phyloP scores from a whole-genome alignment of 1,139 yeast genomes.

The Hanseniaspora uvarum region DNA sequence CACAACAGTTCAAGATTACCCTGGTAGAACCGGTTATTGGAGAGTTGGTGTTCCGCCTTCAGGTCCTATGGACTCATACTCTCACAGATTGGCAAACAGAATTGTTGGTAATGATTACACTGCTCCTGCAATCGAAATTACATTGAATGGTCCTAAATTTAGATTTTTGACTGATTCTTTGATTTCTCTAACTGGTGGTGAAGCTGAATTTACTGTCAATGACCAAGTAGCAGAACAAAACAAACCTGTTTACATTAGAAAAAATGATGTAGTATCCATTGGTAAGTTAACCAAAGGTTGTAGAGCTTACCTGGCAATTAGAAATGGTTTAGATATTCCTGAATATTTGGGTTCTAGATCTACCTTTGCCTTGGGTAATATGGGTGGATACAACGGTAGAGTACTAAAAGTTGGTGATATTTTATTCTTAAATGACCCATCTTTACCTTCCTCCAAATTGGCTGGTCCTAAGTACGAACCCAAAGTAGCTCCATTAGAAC shows the following conservation, averaged over 20 bases:
- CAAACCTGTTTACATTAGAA: constrained; percentile 56
- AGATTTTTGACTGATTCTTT: constrained; percentile 71
- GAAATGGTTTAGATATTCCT: constrained; percentile 90
- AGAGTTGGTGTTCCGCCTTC: constrained; percentile 94
- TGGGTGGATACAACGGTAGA: constrained; percentile 93
- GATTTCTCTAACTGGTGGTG: constrained; percentile 81
- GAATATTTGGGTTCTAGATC: constrained; percentile 94
- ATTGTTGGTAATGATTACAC: constrained; percentile 74
- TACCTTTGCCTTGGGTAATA: constrained; percentile 84
- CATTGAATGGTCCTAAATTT: constrained; percentile 76
- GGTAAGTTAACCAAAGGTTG: constrained; percentile 79
- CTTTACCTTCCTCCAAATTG: constrained; percentile 52
- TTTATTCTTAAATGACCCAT: constrained; percentile 71
- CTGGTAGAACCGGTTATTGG: constrained; percentile 88
- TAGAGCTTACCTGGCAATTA: constrained; percentile 76
- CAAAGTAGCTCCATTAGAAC: constrained; percentile 41
- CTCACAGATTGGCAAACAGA: constrained; percentile 80
- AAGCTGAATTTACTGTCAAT: constrained; percentile 55
- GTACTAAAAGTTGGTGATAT: constrained; percentile 87
- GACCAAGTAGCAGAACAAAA: constrained; percentile 50
- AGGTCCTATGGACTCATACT: constrained; percentile 92
- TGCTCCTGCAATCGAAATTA: constrained; percentile 85
- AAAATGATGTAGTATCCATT: constrained; percentile 68
- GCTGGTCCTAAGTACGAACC: constrained; percentile 67
- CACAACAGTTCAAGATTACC: constrained; percentile 91